Evolutionary conservation across 495 filamentous ascomycete genomes (phyloP), one percentile per base, ranked within the genome.

Genomic region (Baudoinia panamericana): DNA sequence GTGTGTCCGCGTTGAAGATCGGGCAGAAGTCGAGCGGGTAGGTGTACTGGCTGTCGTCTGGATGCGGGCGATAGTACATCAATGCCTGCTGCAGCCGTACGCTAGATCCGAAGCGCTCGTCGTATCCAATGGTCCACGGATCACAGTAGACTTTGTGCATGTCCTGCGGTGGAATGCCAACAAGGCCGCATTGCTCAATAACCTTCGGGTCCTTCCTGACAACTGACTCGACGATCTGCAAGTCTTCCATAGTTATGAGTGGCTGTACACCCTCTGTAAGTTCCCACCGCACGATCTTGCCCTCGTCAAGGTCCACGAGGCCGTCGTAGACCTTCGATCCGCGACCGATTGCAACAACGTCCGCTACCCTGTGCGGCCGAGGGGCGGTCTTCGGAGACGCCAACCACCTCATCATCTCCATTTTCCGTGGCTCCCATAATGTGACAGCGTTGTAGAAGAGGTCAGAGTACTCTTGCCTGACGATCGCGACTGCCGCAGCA

Each of bases 111-210:
- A 86, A 88, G 5, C 87, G 77, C 64, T 92, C 85, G 54, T 95
- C 87, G 52, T 84, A 93, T 15, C 87, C 87, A 61, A 95, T 93
- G 11, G 87, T 93, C 87, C 87, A 95, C 10, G 87, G 80, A 56
- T 86, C 81, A 61, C 84, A 92, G 60, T 90, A 90, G 28, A 93
- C 82, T 62, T 88, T 90, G 59, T 85, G 58, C 85, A 92, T 94
- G 49, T 93, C 84, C 48, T 83, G 72, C 36, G 65, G 70, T 5
- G 82, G 73, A 48, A 95, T 87, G n/a, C 87, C 87, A 50, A 86
- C 71, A 39, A 93, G 73, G 3, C 69, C 72, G 55, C 87, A 95
- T 57, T 94, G 88, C 60, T 94, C 84, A 53, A 94, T 92, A 36
- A 95, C 87, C 46, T 79, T 83, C 5, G 83, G 75, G 56, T 94